These are phyloP conservation scores for Graphilbum ipis-grandicollis DNA, from an alignment of 2,329 filamentous ascomycete species.

Conservation along the genomic window DNA sequence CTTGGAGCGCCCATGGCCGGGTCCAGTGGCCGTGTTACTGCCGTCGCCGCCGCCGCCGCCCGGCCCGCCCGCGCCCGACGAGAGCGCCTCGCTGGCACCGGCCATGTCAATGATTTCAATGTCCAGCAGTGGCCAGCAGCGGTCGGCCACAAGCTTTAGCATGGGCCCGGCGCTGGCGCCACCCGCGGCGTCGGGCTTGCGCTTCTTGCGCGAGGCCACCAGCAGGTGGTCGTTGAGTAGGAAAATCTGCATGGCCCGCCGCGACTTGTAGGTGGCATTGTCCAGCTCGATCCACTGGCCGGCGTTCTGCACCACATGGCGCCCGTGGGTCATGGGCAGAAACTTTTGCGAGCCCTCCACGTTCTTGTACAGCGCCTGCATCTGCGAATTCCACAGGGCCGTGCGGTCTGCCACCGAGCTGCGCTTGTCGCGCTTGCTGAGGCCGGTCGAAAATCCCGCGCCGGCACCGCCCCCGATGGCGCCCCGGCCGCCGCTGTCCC, in stretches of 20 bases:
- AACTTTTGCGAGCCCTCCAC: slow-evolving; percentile 98
- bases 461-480: slow-evolving; percentile 18
- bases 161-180: slow-evolving; percentile 32
- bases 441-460: slow-evolving; percentile 29
- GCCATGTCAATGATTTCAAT: slow-evolving; percentile 85
- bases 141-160: slow-evolving; percentile 76
- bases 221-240: slow-evolving; percentile 88
- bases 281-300: slow-evolving; percentile 92
- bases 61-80: slow-evolving; percentile 9
- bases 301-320: slow-evolving; percentile 86
- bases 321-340: slow-evolving; percentile 72
- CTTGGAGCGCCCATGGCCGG: slow-evolving; percentile 33
- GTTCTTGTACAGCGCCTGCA: slow-evolving; percentile 81
- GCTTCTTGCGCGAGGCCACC: slow-evolving; percentile 83
- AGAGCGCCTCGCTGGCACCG: slow-evolving; percentile 33
- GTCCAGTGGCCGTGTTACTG: too few species aligned
- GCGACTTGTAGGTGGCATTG: slow-evolving; percentile 90
- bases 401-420: slow-evolving; percentile 67
- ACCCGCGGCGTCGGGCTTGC: slow-evolving; percentile 53
- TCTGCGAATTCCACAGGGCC: slow-evolving; percentile 50
- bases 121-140: slow-evolving; percentile 86
- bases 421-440: slow-evolving; percentile 62
- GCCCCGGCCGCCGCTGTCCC: neutral
- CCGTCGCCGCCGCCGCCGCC: slow-evolving; percentile 7
- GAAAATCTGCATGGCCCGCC: slow-evolving; percentile 77